A percentile compares a stretch with the other conserved stretches of the same genome.
Evolutionary conservation across 192 early-diverging fungal genomes (phyloP).

Genomic region (Coemansia sp.): DNA sequence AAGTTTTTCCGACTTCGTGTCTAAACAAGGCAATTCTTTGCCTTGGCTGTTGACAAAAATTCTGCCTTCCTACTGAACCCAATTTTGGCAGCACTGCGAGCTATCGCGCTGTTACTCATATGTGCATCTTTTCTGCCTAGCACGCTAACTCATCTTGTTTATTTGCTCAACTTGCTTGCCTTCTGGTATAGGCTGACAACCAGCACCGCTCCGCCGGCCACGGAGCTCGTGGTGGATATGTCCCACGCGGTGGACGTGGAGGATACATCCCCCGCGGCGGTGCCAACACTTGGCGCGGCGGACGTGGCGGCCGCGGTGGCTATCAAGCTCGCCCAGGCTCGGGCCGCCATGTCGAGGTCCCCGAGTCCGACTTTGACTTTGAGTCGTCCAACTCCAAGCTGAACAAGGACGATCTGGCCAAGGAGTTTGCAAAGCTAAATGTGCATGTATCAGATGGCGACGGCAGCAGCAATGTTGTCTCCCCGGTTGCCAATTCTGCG

Average conservation of each 20-base stretch:
- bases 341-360: slow-evolving; percentile 59
- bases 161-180: no score
- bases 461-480: neutral
- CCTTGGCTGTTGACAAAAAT: slow-evolving; percentile 45
- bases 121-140: no score
- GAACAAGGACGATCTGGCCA: slow-evolving; percentile 81
- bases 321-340: slow-evolving; percentile 28
- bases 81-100: neutral
- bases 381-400: slow-evolving; percentile 96
- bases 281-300: slow-evolving; percentile 27
- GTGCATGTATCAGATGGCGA: slow-evolving; percentile 44
- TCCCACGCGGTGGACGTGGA: slow-evolving; percentile 18
- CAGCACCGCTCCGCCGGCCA: slow-evolving; percentile 42
- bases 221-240: slow-evolving; percentile 25
- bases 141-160: no score
- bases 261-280: slow-evolving; percentile 31
- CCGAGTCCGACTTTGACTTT: slow-evolving; percentile 94
- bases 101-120: neutral
- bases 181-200: slow-evolving; percentile 15
- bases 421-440: slow-evolving; percentile 67
- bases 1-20: slow-evolving; percentile 40
- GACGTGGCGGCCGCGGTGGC: slow-evolving; percentile 44
- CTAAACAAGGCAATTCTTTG: slow-evolving; percentile 9
- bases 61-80: slow-evolving; percentile 59
- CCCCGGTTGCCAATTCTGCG: neutral